These are phyloP conservation scores for Kodamaea leandrae DNA, from an alignment of 805 yeast species.

Conservation along the genomic window DNA sequence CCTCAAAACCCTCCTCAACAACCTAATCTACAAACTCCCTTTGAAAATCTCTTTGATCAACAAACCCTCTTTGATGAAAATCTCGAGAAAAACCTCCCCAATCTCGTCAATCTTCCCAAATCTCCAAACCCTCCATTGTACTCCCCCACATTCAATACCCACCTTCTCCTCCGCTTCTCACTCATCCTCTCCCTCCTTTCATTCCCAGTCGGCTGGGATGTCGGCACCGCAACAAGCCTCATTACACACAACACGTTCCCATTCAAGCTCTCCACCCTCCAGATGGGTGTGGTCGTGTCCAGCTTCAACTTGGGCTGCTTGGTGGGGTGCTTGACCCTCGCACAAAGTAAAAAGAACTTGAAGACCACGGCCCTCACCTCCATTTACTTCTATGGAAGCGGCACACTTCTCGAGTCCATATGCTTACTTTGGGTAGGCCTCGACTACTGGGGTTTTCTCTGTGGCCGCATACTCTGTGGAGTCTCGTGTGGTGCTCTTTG, in stretches of 20 bases:
- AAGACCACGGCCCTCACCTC: constrained; percentile 13
- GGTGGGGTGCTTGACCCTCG: constrained; percentile 18
- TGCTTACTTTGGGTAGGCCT: constrained; percentile 3
- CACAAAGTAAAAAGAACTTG: constrained; percentile 13
- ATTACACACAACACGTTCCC: constrained; percentile 15
- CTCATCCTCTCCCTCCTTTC: constrained; percentile 17
- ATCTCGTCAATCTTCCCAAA: not conserved
- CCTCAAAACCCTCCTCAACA: too few relatives aligned
- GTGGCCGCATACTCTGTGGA: constrained; percentile 23
- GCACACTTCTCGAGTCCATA: constrained; percentile 16
- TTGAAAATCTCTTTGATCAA: too few relatives aligned
- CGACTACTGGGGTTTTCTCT: constrained; percentile 12
- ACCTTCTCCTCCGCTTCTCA: constrained; percentile 5
- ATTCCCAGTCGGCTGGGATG: constrained; percentile 28
- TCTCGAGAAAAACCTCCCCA: too few relatives aligned
- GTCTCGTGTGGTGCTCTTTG: constrained; percentile 24
- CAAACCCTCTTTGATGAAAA: too few relatives aligned
- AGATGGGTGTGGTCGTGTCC: constrained; percentile 21
- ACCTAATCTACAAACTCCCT: too few relatives aligned
- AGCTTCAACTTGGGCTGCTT: constrained; percentile 26
- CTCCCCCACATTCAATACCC: not conserved
- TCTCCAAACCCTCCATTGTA: not conserved
- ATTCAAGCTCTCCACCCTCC: constrained; percentile 11
- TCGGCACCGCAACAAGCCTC: constrained; percentile 21
- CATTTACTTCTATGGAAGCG: constrained; percentile 18